Percentiles rank a stretch among this genome's conserved stretches.
Evolutionary conservation across 148 eudicot genomes (phyloP).

Genomic region (Linanthus parryae): DNA sequence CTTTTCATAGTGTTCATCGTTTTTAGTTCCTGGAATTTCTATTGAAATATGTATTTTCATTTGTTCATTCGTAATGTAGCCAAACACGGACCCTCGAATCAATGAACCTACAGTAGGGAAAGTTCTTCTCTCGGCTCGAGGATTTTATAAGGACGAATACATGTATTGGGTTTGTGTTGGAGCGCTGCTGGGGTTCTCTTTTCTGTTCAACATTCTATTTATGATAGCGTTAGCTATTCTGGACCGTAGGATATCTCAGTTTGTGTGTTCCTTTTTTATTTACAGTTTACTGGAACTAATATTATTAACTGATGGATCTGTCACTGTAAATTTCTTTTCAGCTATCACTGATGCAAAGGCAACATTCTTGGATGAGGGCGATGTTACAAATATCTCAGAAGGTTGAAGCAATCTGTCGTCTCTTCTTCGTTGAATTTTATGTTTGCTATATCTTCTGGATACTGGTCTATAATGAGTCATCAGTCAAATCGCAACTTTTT

Average conservation of each 20-base stretch:
- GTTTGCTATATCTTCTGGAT: too few relatives aligned
- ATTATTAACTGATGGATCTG: background rate
- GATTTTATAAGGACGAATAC: slow-evolving; percentile 45
- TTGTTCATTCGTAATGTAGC: slow-evolving; percentile 31
- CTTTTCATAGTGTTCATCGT: too few relatives aligned
- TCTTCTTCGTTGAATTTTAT: too few relatives aligned
- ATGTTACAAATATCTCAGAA: too few relatives aligned
- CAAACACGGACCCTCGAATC: slow-evolving; percentile 44
- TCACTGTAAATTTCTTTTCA: slow-evolving; percentile 16
- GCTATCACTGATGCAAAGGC: slow-evolving; percentile 51
- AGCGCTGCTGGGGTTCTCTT: slow-evolving; percentile 55
- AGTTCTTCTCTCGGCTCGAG: slow-evolving; percentile 52
- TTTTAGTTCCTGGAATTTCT: background rate
- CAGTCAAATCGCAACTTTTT: too few relatives aligned
- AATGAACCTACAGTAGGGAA: slow-evolving; percentile 51
- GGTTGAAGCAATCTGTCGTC: too few relatives aligned
- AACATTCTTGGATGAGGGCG: slow-evolving; percentile 25
- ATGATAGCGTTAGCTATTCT: slow-evolving; percentile 44
- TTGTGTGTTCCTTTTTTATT: background rate
- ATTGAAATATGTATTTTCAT: background rate
- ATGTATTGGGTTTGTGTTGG: slow-evolving; percentile 63
- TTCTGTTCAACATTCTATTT: slow-evolving; percentile 59
- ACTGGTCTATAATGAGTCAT: too few relatives aligned
- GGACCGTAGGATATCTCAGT: slow-evolving; percentile 26
- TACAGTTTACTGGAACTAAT: background rate